Evolutionary conservation across 441 rosid species (phyloP).

Genomic region (Daphne laureola): DNA sequence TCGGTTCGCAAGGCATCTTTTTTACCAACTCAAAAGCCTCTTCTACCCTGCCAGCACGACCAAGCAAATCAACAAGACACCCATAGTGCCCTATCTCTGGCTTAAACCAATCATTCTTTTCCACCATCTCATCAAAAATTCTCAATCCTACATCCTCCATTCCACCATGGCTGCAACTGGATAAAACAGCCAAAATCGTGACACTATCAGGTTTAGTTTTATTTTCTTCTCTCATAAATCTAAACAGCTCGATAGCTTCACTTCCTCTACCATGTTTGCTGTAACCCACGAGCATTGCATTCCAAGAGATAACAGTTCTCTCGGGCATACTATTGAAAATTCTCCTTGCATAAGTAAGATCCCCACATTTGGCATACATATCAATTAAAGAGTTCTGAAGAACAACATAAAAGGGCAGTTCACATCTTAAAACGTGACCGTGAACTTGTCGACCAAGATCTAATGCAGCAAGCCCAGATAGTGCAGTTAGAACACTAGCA

Average conservation of each 20-base stretch:
- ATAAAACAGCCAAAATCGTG: conserved; percentile 55
- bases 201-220: conserved; percentile 46
- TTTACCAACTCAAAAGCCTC: conserved; percentile 43
- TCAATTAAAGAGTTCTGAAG: conserved; percentile 67
- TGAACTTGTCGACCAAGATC: conserved; percentile 64
- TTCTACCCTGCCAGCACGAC: conserved; percentile 57
- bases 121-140: conserved; percentile 36
- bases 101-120: conserved; percentile 28
- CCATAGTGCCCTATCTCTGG: conserved; percentile 60
- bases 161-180: conserved; percentile 71
- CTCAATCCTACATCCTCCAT: conserved; percentile 50
- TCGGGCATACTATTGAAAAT: conserved; percentile 49
- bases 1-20: conserved; percentile 51
- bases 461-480: conserved; percentile 66
- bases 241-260: conserved; percentile 45
- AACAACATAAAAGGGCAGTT: conserved; percentile 42
- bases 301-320: conserved; percentile 55
- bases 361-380: conserved; percentile 73
- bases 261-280: conserved; percentile 57
- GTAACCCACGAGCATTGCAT: conserved; percentile 60
- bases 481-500: conserved; percentile 50
- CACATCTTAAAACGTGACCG: conserved; percentile 42
- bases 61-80: conserved; percentile 58
- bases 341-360: conserved; percentile 37
- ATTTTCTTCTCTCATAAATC: conserved; percentile 41